A percentile compares a stretch with the other conserved stretches of the same genome.
These are phyloP conservation scores for Vitis hybrid DNA, from an alignment of 177 flowering plant species.

Conservation along the genomic window DNA sequence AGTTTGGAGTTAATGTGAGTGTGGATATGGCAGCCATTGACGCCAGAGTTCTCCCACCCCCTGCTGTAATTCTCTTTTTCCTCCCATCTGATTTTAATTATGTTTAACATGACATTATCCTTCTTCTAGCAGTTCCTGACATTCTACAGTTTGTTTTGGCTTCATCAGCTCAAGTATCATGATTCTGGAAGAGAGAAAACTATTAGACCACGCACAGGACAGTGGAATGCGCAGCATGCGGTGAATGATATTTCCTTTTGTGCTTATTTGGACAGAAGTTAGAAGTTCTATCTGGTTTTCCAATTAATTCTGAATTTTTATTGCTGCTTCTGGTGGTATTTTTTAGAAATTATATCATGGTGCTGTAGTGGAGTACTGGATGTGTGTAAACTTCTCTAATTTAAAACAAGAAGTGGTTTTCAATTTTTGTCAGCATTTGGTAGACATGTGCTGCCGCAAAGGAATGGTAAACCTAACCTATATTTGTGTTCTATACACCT, in stretches of 20 bases:
- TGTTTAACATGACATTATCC: neutral
- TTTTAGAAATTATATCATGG: slow-evolving; percentile 78
- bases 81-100: neutral
- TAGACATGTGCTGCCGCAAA: slow-evolving; percentile 58
- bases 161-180: slow-evolving; percentile 61
- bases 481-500: neutral
- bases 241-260: slow-evolving; percentile 7
- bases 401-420: slow-evolving; percentile 8
- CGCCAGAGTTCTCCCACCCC: slow-evolving; percentile 7
- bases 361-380: slow-evolving; percentile 53
- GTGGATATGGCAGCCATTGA: neutral
- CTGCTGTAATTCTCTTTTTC: neutral
- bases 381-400: slow-evolving; percentile 59
- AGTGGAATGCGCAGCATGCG: slow-evolving; percentile 54
- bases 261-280: neutral
- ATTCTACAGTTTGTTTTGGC: neutral
- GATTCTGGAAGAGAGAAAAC: slow-evolving; percentile 40
- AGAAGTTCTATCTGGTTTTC: neutral
- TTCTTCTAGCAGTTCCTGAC: neutral
- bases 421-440: slow-evolving; percentile 40
- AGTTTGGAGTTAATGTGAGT: slow-evolving; percentile 4
- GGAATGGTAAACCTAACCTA: slow-evolving; percentile 66
- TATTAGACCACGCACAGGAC: slow-evolving; percentile 34
- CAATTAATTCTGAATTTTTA: neutral
- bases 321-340: neutral